These are phyloP conservation scores for Pseudopyrenochaeta lycopersici DNA, from an alignment of 2,329 filamentous ascomycete species.

Conservation along the genomic window DNA sequence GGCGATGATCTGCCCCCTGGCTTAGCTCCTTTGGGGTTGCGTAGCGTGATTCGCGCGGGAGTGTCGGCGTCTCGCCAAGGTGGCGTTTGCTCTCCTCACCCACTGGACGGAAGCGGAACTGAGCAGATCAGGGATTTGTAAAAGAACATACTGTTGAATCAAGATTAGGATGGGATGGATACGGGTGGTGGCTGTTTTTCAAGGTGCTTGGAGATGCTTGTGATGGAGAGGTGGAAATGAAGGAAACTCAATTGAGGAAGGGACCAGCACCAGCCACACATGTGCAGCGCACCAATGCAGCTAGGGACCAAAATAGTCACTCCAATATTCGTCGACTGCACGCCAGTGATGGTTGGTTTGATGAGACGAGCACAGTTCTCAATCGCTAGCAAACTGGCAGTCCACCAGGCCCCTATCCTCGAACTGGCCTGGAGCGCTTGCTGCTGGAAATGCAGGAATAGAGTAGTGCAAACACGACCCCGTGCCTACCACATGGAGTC, in stretches of 20 bases:
- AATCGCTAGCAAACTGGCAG: background rate
- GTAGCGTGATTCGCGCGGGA: slow-evolving; percentile 2
- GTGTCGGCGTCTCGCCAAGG: slow-evolving; percentile 8
- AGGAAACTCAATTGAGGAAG: background rate
- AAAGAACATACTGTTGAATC: background rate
- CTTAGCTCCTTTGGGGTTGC: slow-evolving; percentile 13
- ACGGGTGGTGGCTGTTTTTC: background rate
- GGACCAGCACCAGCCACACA: slow-evolving; percentile 15
- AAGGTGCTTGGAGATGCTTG: slow-evolving; percentile 2
- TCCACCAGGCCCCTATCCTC: background rate
- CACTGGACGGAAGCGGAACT: background rate
- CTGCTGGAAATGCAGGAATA: too few species aligned
- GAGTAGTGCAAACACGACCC: too few species aligned
- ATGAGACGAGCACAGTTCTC: slow-evolving; percentile 13
- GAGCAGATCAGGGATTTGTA: background rate
- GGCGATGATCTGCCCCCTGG: slow-evolving; percentile 12
- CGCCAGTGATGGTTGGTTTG: slow-evolving; percentile 8
- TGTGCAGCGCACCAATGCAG: slow-evolving; percentile 4
- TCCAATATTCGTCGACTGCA: slow-evolving; percentile 6
- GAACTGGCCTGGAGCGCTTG: background rate
- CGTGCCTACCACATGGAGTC: background rate
- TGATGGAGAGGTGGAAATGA: slow-evolving; percentile 2
- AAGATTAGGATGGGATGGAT: background rate
- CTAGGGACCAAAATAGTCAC: slow-evolving; percentile 14
- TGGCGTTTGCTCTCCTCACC: background rate